Evolutionary conservation across 2,329 filamentous ascomycete genomes (phyloP).

Genomic region (Fusarium hostae): DNA sequence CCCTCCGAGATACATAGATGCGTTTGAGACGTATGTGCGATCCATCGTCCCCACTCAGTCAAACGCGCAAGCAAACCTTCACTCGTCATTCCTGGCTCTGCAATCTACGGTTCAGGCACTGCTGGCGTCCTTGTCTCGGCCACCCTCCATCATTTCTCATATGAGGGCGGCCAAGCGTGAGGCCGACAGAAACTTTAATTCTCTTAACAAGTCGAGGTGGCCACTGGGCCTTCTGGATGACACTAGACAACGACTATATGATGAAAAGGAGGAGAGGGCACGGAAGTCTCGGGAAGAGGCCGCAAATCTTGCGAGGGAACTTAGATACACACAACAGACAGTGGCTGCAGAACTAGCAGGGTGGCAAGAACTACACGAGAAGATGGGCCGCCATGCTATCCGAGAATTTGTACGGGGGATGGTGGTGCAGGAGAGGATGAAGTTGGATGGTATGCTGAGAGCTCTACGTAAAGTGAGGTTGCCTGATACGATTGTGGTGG

Average conservation of each 20-base stretch:
- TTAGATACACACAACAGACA: conserved; percentile 92
- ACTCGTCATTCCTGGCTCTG: conserved; percentile 81
- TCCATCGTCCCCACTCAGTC: conserved; percentile 75
- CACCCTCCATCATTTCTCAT: conserved; percentile 78
- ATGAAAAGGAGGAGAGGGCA: conserved; percentile 86
- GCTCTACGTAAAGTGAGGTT: conserved; percentile 73
- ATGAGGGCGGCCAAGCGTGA: conserved; percentile 80
- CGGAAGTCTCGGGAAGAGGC: conserved; percentile 76
- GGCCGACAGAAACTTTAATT: conserved; percentile 81
- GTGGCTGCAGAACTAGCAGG: conserved; percentile 91
- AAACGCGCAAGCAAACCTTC: conserved; percentile 77
- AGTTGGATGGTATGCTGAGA: conserved; percentile 82
- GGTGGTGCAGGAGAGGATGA: conserved; percentile 81
- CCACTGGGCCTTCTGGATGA: conserved; percentile 87
- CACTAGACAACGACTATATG: conserved; percentile 81
- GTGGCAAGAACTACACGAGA: conserved; percentile 91
- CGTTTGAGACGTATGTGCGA: conserved; percentile 77
- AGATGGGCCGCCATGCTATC: conserved; percentile 78
- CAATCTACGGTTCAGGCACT: conserved; percentile 87
- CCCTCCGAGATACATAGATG: conserved; percentile 72
- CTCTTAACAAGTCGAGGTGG: conserved; percentile 81
- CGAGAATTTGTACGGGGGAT: conserved; percentile 80
- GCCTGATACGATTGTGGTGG: conserved; percentile 10
- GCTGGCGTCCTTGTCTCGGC: conserved; percentile 80
- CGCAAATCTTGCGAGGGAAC: conserved; percentile 78